Percentiles rank a stretch among this genome's conserved stretches.
Evolutionary conservation across 768 basidiomycete genomes (phyloP).

Genomic region (Pisolithus orientalis): DNA sequence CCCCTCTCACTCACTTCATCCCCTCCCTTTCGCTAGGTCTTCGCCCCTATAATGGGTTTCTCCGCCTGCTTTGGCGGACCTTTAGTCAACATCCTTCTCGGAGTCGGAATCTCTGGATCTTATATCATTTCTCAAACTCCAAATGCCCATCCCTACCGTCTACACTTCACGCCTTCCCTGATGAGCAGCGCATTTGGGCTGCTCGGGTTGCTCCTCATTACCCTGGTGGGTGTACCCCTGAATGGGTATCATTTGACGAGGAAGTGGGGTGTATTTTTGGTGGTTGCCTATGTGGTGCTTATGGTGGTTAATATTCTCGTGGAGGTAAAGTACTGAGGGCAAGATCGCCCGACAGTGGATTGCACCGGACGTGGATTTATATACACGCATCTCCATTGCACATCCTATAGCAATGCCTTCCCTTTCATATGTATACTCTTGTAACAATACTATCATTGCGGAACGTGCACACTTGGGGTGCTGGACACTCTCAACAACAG

Average conservation of each 20-base stretch:
- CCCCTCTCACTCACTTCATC: not conserved
- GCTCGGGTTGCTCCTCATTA: conserved; percentile 66
- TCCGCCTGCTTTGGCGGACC: conserved; percentile 93
- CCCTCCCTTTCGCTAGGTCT: conserved; percentile 40
- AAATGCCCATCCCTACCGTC: conserved; percentile 48
- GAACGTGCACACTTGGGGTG: too few relatives aligned
- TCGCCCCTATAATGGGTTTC: conserved; percentile 92
- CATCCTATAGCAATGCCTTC: too few relatives aligned
- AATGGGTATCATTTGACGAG: conserved; percentile 78
- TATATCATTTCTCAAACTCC: conserved; percentile 65
- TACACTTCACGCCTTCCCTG: conserved; percentile 78
- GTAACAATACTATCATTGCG: too few relatives aligned
- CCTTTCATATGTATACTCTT: too few relatives aligned
- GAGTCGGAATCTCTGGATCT: conserved; percentile 87
- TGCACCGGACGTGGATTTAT: too few relatives aligned
- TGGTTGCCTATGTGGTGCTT: conserved; percentile 63
- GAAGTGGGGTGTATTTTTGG: conserved; percentile 77
- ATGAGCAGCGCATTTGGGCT: conserved; percentile 80
- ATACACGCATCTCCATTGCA: too few relatives aligned
- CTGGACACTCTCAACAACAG: too few relatives aligned
- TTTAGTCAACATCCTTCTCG: conserved; percentile 87
- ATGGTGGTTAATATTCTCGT: conserved; percentile 79
- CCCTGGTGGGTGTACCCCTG: conserved; percentile 77
- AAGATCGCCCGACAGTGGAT: not conserved
- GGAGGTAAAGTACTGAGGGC: conserved; percentile 43